Evolutionary conservation across 192 early-diverging fungal species (phyloP), one percentile per base, ranked within the genome.

Genomic region (Thamnidium elegans): DNA sequence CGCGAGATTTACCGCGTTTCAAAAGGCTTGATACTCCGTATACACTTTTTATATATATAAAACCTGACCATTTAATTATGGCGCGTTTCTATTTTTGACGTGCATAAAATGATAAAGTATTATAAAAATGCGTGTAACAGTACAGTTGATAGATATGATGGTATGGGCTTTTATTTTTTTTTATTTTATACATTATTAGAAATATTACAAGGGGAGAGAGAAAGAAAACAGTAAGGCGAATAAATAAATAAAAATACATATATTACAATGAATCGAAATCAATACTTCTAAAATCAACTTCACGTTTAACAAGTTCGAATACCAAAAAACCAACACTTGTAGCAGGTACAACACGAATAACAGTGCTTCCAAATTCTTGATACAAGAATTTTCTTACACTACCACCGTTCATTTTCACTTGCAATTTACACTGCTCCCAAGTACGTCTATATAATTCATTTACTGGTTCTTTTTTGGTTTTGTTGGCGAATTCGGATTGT

Each of bases 271-370:
- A 7, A 31, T 58, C 62, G 63, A 70, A 64, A 9, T 64, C 62
- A 19, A 63, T 48, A 46, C 67, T 66, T 65, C 77, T 56, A 30
- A 69, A 70, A 68, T 85, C 81, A 53, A 85, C 50, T 56, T 81
- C 78, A 17, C 78, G 68, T 47, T 85, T 85, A 58, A 85, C 81
- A 52, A 87, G 30, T 68, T 87, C 85, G 76, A 87, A 87, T 19
- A 84, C 83, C 43, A 87, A 45, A 50, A 87, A 87, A 23, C 85
- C 85, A 1, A 87, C 63, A 65, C 81, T 81, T 15, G 85, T 84
- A 0, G 85, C 85, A 1, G 85, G 85, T 1, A 85, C 68, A 0
- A 76, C 79, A 26, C 78, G 73, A 14, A 83, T 58, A 3, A 81
- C 71, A 0, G 81, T 83, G 13, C 61, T 66, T 0, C 67, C 77